Conservation (phyloP, 352 stramenopile species). For the Pythium brassicae region DNA sequence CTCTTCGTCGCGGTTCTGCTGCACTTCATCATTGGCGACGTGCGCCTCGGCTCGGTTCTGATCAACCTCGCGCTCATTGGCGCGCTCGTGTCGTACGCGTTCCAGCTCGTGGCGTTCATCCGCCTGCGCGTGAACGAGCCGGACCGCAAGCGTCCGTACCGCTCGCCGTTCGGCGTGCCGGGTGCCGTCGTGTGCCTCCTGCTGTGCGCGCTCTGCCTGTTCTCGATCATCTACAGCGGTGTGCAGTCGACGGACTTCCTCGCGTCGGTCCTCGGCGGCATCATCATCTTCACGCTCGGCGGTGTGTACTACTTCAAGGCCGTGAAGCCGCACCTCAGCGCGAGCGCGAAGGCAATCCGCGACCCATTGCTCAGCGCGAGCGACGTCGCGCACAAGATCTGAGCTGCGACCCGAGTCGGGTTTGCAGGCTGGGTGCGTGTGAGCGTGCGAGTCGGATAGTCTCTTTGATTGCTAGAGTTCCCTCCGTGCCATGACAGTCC, state of each 20-base stretch:
- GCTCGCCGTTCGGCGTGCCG: constrained; percentile 46
- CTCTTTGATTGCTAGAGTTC: too few relatives aligned
- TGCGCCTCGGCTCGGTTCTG: constrained; percentile 50
- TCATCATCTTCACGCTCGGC: constrained; percentile 48
- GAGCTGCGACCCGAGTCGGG: too few relatives aligned
- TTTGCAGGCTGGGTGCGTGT: too few relatives aligned
- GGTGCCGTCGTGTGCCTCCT: constrained; percentile 38
- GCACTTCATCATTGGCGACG: constrained; percentile 58
- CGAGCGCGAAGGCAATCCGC: constrained; percentile 23
- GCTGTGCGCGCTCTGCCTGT: constrained; percentile 39
- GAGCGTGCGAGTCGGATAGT: neutral
- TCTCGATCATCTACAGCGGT: constrained; percentile 69
- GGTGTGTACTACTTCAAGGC: constrained; percentile 40
- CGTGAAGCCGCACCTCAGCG: constrained; percentile 29
- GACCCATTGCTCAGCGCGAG: constrained; percentile 39
- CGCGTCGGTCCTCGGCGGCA: constrained; percentile 46
- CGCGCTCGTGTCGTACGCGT: constrained; percentile 56
- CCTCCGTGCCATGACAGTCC: too few relatives aligned
- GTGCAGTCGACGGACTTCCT: constrained; percentile 51
- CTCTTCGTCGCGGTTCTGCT: constrained; percentile 45
- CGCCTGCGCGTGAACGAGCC: constrained; percentile 46
- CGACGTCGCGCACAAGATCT: constrained; percentile 17
- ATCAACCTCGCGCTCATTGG: constrained; percentile 72
- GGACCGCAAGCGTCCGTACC: constrained; percentile 40
- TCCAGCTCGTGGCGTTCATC: constrained; percentile 60